Evolutionary conservation across 2,329 filamentous ascomycete species (phyloP).

Genomic region (Teratosphaeriaceae sp.): DNA sequence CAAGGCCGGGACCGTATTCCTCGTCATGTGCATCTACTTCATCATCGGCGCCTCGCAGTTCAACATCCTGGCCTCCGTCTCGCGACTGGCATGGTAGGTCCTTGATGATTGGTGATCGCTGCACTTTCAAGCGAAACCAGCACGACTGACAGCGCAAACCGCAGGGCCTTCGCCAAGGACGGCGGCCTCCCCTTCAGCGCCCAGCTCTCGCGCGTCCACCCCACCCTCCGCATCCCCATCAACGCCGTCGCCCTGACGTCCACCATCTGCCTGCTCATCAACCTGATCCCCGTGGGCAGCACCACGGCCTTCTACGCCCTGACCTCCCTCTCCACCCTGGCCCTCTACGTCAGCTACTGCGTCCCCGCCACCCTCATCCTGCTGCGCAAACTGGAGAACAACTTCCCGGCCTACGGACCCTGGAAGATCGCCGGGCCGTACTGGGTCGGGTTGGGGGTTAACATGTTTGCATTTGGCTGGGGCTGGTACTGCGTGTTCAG

Average conservation of each 20-base stretch:
- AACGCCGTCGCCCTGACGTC: slow-evolving; percentile 32
- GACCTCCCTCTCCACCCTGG: slow-evolving; percentile 5
- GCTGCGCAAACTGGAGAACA: slow-evolving; percentile 7
- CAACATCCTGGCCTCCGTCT: slow-evolving; percentile 5
- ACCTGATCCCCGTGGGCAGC: slow-evolving; percentile 35
- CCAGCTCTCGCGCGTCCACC: slow-evolving; percentile 1
- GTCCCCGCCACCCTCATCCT: slow-evolving; percentile 15
- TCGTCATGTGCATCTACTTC: slow-evolving; percentile 4
- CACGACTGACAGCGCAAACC: not conserved
- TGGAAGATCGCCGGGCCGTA: slow-evolving; percentile 7
- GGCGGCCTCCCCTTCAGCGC: slow-evolving; percentile 6
- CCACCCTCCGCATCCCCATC: slow-evolving; percentile 29
- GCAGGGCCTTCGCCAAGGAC: slow-evolving; percentile 7
- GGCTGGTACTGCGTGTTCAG: slow-evolving; percentile 30
- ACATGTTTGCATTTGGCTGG: slow-evolving; percentile 29
- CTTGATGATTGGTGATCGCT: not conserved
- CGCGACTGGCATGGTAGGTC: slow-evolving; percentile 5
- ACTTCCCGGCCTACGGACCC: slow-evolving; percentile 5
- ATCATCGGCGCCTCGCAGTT: slow-evolving; percentile 5
- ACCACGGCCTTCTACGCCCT: slow-evolving; percentile 7
- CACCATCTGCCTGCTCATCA: slow-evolving; percentile 28
- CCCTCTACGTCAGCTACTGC: slow-evolving; percentile 7
- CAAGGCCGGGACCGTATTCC: slow-evolving; percentile 4
- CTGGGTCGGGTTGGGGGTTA: slow-evolving; percentile 9
- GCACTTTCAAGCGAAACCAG: too few species aligned